Evolutionary conservation across 495 filamentous ascomycete genomes (phyloP), one percentile per base, ranked within the genome.

Genomic region (Platismatia glauca): DNA sequence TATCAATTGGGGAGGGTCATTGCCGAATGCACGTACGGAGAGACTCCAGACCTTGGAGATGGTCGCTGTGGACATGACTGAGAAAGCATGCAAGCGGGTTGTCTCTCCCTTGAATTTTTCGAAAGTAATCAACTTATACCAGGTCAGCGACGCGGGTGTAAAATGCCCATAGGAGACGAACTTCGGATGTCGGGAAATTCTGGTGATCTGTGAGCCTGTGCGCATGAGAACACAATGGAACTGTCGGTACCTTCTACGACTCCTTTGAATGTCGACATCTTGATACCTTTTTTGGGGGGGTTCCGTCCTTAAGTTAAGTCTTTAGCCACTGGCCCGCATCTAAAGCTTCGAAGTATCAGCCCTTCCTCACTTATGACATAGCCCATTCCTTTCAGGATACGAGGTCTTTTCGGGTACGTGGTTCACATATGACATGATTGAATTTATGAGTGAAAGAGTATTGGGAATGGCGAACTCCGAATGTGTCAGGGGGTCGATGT

Each of bases 11-110:
- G 16, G 33, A 3, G 16, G 50, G 20, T 53, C 9, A 20, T 33
- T 8, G 7, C 50, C 20, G n/a, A 53, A 33, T 20, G 7, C 13
- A 53, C 50, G 27, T 33, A 53, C 50, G 29, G 29, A 33, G 79
- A 57, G 78, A 85, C 69, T 96, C 93, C 34, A 97, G 80, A 1
- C 93, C 93, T 61, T 81, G 82, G 9, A 96, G 80, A 73, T 97
- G 92, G 65, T 97, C 92, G 61, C 87, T 95, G 71, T 97, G 93
- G 15, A 95, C 86, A 81, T 97, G 93, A 69, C 88, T 93, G 44
- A 97, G 79, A 70, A 97, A 96, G 70, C 89, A 96, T 20, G 89
- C 91, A 50, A 95, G 70, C 3, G 92, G 89, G 35, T 88, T 79
- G 34, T 73, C 78, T 22, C 72, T 73, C 1, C 76, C 79, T 24